Evolutionary conservation across 495 filamentous ascomycete genomes (phyloP).

Genomic region (Penicillium paxilli): DNA sequence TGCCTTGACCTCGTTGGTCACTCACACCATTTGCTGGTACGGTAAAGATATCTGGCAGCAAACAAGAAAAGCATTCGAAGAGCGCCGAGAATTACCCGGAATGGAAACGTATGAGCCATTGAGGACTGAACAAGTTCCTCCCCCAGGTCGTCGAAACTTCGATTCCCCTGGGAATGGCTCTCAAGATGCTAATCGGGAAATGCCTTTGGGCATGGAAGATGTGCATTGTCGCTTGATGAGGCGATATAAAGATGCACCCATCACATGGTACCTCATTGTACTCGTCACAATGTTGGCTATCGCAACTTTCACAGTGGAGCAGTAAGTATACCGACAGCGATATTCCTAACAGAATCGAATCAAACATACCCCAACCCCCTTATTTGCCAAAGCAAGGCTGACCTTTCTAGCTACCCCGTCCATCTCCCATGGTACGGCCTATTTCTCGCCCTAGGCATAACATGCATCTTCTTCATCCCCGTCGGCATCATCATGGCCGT

Average conservation of each 20-base stretch:
- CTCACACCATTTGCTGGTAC: slow-evolving; percentile 27
- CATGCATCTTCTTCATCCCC: slow-evolving; percentile 73
- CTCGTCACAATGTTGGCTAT: slow-evolving; percentile 26
- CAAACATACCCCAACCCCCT: too few relatives aligned
- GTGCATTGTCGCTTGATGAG: slow-evolving; percentile 61
- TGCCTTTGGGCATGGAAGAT: slow-evolving; percentile 44
- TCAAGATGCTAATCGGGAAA: slow-evolving; percentile 17
- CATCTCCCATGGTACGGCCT: slow-evolving; percentile 83
- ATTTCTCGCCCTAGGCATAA: slow-evolving; percentile 65
- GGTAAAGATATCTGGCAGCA: slow-evolving; percentile 33
- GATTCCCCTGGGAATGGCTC: slow-evolving; percentile 13
- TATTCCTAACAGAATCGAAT: too few relatives aligned
- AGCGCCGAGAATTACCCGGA: slow-evolving; percentile 19
- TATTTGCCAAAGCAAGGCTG: too few relatives aligned
- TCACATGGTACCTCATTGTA: slow-evolving; percentile 68
- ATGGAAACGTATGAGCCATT: slow-evolving; percentile 25
- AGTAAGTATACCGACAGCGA: too few relatives aligned
- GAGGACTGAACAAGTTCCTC: slow-evolving; percentile 3
- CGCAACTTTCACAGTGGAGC: slow-evolving; percentile 29
- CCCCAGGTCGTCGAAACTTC: slow-evolving; percentile 6
- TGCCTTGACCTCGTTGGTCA: slow-evolving; percentile 60
- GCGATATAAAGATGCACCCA: slow-evolving; percentile 63
- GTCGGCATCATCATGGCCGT: slow-evolving; percentile 88
- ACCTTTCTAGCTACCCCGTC: slow-evolving; percentile 49
- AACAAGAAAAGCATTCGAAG: slow-evolving; percentile 28